These are phyloP conservation scores for Graphium sp. DNA, from an alignment of 2,329 filamentous ascomycete species.

Conservation along the genomic window DNA sequence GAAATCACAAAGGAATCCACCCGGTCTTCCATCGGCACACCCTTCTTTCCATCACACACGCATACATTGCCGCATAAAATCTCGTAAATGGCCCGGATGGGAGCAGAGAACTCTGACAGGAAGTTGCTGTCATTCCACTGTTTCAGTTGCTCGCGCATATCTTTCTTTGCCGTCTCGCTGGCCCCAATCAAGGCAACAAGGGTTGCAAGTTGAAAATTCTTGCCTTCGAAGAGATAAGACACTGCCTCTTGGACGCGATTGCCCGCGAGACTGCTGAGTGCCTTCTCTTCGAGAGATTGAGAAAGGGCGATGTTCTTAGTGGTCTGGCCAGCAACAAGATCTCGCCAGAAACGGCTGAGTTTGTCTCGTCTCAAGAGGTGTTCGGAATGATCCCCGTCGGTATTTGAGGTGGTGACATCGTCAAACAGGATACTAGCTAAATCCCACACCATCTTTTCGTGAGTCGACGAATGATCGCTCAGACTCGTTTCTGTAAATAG, in stretches of 20 bases:
- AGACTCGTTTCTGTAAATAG: constrained; percentile 22
- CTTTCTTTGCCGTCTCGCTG: constrained; percentile 49
- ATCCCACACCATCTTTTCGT: constrained; percentile 70
- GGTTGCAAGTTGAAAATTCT: constrained; percentile 71
- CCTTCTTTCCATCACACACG: constrained; percentile 60
- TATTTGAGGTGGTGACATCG: constrained; percentile 32
- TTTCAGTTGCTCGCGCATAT: constrained; percentile 65
- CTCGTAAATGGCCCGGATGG: constrained; percentile 77
- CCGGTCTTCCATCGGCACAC: constrained; percentile 61
- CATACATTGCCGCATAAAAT: constrained; percentile 79
- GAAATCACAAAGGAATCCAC: constrained; percentile 68
- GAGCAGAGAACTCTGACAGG: constrained; percentile 71
- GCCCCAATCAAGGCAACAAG: constrained; percentile 69
- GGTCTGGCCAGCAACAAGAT: constrained; percentile 44
- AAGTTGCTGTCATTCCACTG: constrained; percentile 74
- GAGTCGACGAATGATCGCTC: constrained; percentile 26
- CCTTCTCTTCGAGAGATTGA: constrained; percentile 60
- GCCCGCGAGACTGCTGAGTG: constrained; percentile 61
- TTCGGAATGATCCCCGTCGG: constrained; percentile 19
- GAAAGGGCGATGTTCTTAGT: constrained; percentile 39
- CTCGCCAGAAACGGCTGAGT: constrained; percentile 51
- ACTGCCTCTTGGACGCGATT: constrained; percentile 74
- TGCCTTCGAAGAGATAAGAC: constrained; percentile 55
- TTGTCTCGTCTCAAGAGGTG: constrained; percentile 36
- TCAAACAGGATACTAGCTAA: constrained; percentile 81